Conservation (phyloP, 1,284 basidiomycete genomes). For the Malassezia sympodialis region DNA sequence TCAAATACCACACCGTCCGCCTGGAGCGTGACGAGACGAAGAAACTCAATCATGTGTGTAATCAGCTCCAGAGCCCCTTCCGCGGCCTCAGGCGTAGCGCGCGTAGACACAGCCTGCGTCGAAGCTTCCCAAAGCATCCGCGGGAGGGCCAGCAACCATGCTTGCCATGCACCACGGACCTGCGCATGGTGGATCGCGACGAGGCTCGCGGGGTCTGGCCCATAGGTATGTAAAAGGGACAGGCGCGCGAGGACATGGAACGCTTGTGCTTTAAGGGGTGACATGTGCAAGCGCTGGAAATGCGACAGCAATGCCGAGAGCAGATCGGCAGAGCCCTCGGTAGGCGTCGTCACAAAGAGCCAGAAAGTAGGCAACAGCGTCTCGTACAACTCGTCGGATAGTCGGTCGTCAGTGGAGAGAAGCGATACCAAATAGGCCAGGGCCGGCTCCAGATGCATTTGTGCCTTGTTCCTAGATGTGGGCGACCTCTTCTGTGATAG, state of each 20-base stretch:
- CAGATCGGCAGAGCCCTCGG: neutral
- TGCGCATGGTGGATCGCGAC: neutral
- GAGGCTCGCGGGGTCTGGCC: neutral
- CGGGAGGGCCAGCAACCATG: constrained; percentile 12
- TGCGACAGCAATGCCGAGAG: neutral
- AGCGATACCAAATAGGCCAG: neutral
- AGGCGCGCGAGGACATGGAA: constrained; percentile 13
- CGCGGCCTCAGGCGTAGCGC: neutral
- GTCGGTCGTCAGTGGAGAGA: neutral
- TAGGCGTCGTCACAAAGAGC: constrained; percentile 10
- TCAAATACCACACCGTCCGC: constrained; percentile 3
- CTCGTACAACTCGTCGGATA: neutral
- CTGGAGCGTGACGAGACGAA: neutral
- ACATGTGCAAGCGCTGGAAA: neutral
- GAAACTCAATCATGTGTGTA: neutral
- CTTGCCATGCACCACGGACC: neutral
- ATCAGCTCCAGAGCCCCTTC: neutral
- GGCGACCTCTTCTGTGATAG: neutral
- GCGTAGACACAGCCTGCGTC: neutral
- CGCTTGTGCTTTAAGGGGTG: constrained; percentile 3
- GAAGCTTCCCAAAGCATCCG: constrained; percentile 15
- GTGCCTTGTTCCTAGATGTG: neutral
- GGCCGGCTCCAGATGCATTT: neutral
- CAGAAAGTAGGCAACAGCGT: constrained; percentile 14
- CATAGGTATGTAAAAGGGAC: constrained; percentile 10